phyloP scores from a whole-genome alignment of 805 yeast genomes.

The Wickerhamiella brachini region DNA sequence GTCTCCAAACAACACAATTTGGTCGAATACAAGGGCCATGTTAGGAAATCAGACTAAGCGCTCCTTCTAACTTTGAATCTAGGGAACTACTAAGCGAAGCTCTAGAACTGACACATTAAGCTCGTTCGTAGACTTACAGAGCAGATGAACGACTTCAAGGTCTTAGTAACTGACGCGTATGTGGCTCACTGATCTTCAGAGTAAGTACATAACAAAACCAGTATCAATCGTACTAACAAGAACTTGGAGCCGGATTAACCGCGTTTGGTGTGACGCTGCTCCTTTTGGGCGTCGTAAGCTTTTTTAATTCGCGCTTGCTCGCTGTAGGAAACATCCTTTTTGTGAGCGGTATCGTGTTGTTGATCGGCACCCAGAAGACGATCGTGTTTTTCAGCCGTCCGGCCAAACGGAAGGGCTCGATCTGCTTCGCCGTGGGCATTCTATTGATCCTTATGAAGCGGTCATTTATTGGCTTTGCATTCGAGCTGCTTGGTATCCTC shows the following conservation, averaged over 20 bases:
- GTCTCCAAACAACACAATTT: slow-evolving; percentile 55
- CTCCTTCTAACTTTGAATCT: too few relatives aligned
- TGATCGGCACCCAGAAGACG: slow-evolving; percentile 81
- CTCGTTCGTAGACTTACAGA: too few relatives aligned
- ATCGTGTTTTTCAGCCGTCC: slow-evolving; percentile 75
- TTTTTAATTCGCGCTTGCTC: slow-evolving; percentile 77
- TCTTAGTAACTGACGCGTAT: slow-evolving; percentile 7
- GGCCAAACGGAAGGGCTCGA: slow-evolving; percentile 70
- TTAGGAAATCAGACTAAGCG: background rate
- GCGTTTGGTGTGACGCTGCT: slow-evolving; percentile 60
- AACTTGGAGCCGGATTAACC: slow-evolving; percentile 85
- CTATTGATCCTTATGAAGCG: slow-evolving; percentile 57
- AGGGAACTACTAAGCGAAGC: too few relatives aligned
- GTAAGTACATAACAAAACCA: slow-evolving; percentile 17
- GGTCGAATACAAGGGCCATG: slow-evolving; percentile 1
- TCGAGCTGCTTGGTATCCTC: slow-evolving; percentile 81
- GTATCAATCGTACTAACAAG: slow-evolving; percentile 28
- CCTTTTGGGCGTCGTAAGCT: slow-evolving; percentile 65
- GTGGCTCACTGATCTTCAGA: slow-evolving; percentile 28
- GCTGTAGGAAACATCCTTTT: slow-evolving; percentile 82
- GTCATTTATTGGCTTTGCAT: slow-evolving; percentile 70
- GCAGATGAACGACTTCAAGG: too few relatives aligned
- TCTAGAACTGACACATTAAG: too few relatives aligned
- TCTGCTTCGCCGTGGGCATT: slow-evolving; percentile 68
- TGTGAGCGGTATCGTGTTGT: slow-evolving; percentile 66